phyloP scores from a whole-genome alignment of 2,329 filamentous ascomycete species.

The Phaeosphaeriaceae sp. region DNA sequence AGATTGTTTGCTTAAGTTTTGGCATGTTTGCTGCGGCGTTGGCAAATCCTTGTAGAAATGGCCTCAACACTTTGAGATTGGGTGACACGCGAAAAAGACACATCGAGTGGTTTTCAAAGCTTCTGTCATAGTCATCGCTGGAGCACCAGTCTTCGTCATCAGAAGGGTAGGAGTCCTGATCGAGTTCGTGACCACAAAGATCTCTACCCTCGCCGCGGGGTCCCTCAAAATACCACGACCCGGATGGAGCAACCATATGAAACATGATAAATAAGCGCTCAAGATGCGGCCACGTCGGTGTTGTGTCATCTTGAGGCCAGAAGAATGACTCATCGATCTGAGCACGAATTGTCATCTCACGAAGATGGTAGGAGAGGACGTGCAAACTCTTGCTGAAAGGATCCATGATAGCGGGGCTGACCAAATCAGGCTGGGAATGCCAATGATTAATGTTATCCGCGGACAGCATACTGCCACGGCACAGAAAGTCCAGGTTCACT shows the following conservation, averaged over 20 bases:
- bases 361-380: slow-evolving; percentile 16
- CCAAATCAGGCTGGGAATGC: slow-evolving; percentile 6
- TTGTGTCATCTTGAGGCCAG: slow-evolving; percentile 10
- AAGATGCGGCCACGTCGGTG: slow-evolving; percentile 18
- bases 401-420: slow-evolving; percentile 8
- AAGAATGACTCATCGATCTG: slow-evolving; percentile 16
- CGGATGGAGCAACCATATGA: slow-evolving; percentile 11
- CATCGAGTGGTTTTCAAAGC: not conserved
- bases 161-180: not conserved
- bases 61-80: not conserved
- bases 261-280: slow-evolving; percentile 13
- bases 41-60: not conserved
- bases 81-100: not conserved
- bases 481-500: not conserved
- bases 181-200: not conserved
- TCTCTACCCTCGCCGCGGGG: slow-evolving; percentile 7
- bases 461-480: not conserved
- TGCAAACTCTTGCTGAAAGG: slow-evolving; percentile 19
- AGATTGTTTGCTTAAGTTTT: not conserved
- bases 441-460: not conserved
- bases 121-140: not conserved
- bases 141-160: not conserved
- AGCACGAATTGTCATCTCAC: slow-evolving; percentile 3
- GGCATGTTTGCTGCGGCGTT: not conserved
- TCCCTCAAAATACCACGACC: slow-evolving; percentile 20